Conservation (phyloP, 2,329 filamentous ascomycete species). For the Pseudonectria buxi region DNA sequence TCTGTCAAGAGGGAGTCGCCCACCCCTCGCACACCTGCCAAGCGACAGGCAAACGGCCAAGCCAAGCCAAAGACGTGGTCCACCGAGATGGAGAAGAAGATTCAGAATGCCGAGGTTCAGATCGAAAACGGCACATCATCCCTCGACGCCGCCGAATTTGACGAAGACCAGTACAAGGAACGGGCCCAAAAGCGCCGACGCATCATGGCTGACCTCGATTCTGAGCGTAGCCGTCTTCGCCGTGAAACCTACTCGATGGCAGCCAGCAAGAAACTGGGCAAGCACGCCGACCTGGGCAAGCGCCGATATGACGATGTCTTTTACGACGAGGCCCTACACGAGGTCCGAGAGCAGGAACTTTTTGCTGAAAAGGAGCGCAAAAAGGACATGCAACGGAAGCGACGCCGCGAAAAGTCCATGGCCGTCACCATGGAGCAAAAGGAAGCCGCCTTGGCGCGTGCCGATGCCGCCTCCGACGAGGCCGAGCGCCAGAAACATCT, state of each 20-base stretch:
- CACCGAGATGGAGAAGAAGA: conserved; percentile 38
- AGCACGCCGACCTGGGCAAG: conserved; percentile 65
- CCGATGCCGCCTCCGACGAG: conserved; percentile 72
- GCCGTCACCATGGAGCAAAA: conserved; percentile 88
- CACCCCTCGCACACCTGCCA: conserved; percentile 42
- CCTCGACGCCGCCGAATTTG: conserved; percentile 36
- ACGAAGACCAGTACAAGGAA: conserved; percentile 45
- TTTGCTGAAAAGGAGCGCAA: conserved; percentile 97
- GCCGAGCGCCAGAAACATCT: conserved; percentile 73
- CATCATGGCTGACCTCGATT: conserved; percentile 58
- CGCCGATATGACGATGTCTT: conserved; percentile 69
- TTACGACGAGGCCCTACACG: conserved; percentile 72
- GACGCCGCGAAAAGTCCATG: conserved; percentile 91
- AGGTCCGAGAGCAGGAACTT: conserved; percentile 84
- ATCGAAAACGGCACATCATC: conserved; percentile 42
- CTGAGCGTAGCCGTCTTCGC: conserved; percentile 56
- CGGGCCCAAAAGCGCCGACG: conserved; percentile 59
- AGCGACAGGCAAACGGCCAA: conserved; percentile 54
- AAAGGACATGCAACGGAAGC: conserved; percentile 98
- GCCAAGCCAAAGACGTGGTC: conserved; percentile 61
- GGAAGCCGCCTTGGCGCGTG: conserved; percentile 71
- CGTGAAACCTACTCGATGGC: conserved; percentile 52
- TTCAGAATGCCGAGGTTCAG: conserved; percentile 31
- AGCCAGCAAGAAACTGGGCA: conserved; percentile 56
- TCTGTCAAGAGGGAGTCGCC: conserved; percentile 44